These are phyloP conservation scores for Solanum hybrid DNA, from an alignment of 305 asterid genomes.

Conservation along the genomic window DNA sequence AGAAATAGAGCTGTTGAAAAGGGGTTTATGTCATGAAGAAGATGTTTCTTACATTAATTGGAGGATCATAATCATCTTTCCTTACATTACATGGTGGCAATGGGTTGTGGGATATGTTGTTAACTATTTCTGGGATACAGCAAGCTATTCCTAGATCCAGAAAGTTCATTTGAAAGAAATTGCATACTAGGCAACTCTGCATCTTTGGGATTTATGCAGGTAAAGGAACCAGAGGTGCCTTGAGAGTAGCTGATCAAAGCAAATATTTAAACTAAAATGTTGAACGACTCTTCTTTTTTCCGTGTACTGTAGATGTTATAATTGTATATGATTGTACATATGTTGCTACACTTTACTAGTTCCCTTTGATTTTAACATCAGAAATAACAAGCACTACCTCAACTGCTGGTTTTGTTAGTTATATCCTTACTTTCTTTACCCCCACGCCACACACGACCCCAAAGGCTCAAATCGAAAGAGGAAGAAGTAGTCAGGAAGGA, in stretches of 20 bases:
- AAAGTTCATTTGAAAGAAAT: background rate
- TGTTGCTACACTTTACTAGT: background rate
- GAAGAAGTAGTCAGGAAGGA: background rate
- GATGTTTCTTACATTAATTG: background rate
- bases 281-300: background rate
- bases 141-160: background rate
- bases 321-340: background rate
- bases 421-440: background rate
- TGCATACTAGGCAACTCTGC: background rate
- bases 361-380: background rate
- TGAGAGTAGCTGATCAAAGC: background rate
- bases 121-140: background rate
- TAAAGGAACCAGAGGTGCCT: background rate
- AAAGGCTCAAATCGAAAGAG: background rate
- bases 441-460: background rate
- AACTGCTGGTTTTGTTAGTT: background rate
- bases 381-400: background rate
- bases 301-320: background rate
- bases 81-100: background rate
- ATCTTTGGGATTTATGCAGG: background rate
- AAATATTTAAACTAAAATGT: background rate
- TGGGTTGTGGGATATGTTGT: background rate
- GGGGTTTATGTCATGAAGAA: background rate
- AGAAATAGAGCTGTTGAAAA: background rate
- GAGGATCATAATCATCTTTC: background rate